A percentile compares a stretch with the other conserved stretches of the same genome.
Conservation (phyloP, 73 alveolate genomes). For the Halteria grandinella region DNA sequence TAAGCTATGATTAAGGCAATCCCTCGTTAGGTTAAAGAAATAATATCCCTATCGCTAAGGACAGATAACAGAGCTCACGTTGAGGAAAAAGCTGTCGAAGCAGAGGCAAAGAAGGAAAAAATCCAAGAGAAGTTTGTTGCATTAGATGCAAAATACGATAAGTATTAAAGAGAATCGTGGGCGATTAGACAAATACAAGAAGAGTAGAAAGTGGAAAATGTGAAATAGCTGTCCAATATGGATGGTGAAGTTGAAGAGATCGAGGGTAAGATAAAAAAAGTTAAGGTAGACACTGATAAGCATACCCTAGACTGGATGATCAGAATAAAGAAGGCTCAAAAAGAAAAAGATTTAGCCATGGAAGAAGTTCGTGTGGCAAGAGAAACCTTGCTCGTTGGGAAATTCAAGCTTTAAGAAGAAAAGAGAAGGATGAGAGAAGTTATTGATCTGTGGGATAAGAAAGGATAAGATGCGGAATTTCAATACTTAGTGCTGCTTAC, state of each 20-base stretch:
- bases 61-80: background rate
- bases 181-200: background rate
- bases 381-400: too few relatives aligned
- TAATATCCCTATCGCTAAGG: background rate
- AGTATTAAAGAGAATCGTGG: too few relatives aligned
- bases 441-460: too few relatives aligned
- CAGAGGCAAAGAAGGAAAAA: background rate
- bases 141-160: slow-evolving; percentile 17
- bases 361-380: too few relatives aligned
- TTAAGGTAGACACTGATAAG: background rate
- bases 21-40: slow-evolving; percentile 1
- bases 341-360: too few relatives aligned
- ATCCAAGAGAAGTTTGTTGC: background rate
- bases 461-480: too few relatives aligned
- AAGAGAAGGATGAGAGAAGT: too few relatives aligned
- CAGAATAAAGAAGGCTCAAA: too few relatives aligned
- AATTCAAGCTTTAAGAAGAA: too few relatives aligned
- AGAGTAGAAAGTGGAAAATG: background rate
- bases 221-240: background rate
- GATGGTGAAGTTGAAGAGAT: background rate
- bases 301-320: background rate
- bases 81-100: background rate
- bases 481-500: too few relatives aligned
- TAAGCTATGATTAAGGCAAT: background rate
- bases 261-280: slow-evolving; percentile 4